phyloP scores from a whole-genome alignment of 805 yeast species.

The Starmera pachycereana region DNA sequence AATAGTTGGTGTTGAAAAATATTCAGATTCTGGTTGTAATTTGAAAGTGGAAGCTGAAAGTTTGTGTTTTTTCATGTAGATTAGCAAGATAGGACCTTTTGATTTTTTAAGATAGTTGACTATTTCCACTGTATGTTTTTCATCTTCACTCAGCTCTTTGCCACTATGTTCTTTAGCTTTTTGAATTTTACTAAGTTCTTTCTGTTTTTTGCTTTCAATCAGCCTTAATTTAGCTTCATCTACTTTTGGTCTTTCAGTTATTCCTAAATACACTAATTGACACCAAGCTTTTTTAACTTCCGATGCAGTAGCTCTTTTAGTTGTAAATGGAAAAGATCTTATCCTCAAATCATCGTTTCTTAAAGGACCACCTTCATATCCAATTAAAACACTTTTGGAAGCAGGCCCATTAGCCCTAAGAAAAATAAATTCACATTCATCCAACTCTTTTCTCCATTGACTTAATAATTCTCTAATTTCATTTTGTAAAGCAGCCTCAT shows the following conservation, averaged over 20 bases:
- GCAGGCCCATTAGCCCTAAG: slow-evolving; percentile 72
- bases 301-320: slow-evolving; percentile 72
- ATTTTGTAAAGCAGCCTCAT: slow-evolving; percentile 70
- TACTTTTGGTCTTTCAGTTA: slow-evolving; percentile 43
- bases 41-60: slow-evolving; percentile 37
- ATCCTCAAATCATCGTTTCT: slow-evolving; percentile 49
- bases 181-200: slow-evolving; percentile 19
- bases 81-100: slow-evolving; percentile 62
- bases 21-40: slow-evolving; percentile 46
- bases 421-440: slow-evolving; percentile 59
- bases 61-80: slow-evolving; percentile 49
- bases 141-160: slow-evolving; percentile 25
- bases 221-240: slow-evolving; percentile 19
- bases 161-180: slow-evolving; percentile 8
- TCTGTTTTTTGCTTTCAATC: slow-evolving; percentile 20
- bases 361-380: slow-evolving; percentile 50
- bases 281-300: slow-evolving; percentile 84
- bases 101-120: slow-evolving; percentile 55
- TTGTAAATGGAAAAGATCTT: slow-evolving; percentile 75
- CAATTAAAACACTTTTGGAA: slow-evolving; percentile 54
- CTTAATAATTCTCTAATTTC: slow-evolving; percentile 66
- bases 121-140: slow-evolving; percentile 47
- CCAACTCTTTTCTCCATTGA: slow-evolving; percentile 53
- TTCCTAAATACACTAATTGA: slow-evolving; percentile 50
- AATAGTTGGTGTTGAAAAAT: slow-evolving; percentile 53